Conservation (phyloP, 2,329 filamentous ascomycete species). For the Helotiales sp. region DNA sequence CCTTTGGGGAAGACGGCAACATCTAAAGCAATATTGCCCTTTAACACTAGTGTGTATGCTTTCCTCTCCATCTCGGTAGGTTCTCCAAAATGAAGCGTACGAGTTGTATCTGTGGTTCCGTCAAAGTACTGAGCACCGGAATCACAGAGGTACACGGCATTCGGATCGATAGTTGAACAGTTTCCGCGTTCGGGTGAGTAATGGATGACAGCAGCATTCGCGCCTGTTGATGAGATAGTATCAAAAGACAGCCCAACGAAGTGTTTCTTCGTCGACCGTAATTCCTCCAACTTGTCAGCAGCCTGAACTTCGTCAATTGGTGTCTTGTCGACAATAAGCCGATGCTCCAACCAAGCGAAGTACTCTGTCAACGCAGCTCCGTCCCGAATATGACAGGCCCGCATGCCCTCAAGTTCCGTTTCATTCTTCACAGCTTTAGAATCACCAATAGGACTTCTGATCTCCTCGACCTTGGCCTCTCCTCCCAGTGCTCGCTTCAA, state of each 20-base stretch:
- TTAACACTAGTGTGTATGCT: slow-evolving; percentile 91
- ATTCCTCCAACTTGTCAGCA: slow-evolving; percentile 86
- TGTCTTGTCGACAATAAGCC: slow-evolving; percentile 74
- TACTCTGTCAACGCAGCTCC: slow-evolving; percentile 89
- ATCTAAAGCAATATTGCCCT: slow-evolving; percentile 90
- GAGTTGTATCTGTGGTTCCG: slow-evolving; percentile 93
- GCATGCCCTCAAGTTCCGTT: slow-evolving; percentile 88
- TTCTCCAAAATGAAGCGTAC: slow-evolving; percentile 88
- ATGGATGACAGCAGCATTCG: slow-evolving; percentile 87
- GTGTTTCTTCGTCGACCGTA: slow-evolving; percentile 69
- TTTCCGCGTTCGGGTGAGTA: slow-evolving; percentile 86
- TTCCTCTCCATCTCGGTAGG: slow-evolving; percentile 84
- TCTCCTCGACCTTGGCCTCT: slow-evolving; percentile 82
- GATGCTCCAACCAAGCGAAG: slow-evolving; percentile 95
- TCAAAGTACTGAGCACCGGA: slow-evolving; percentile 96
- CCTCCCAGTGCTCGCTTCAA: slow-evolving; percentile 85
- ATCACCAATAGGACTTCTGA: slow-evolving; percentile 85
- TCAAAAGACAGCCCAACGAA: slow-evolving; percentile 93
- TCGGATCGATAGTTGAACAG: slow-evolving; percentile 83
- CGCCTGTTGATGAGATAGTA: slow-evolving; percentile 92
- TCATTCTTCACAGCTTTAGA: slow-evolving; percentile 95
- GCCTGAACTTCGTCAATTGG: slow-evolving; percentile 85
- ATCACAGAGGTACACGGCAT: slow-evolving; percentile 90
- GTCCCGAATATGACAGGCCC: slow-evolving; percentile 89
- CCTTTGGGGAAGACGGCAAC: slow-evolving; percentile 90